These are phyloP conservation scores for Entophlyctis luteolus DNA, from an alignment of 192 early-diverging fungal genomes.

Conservation along the genomic window DNA sequence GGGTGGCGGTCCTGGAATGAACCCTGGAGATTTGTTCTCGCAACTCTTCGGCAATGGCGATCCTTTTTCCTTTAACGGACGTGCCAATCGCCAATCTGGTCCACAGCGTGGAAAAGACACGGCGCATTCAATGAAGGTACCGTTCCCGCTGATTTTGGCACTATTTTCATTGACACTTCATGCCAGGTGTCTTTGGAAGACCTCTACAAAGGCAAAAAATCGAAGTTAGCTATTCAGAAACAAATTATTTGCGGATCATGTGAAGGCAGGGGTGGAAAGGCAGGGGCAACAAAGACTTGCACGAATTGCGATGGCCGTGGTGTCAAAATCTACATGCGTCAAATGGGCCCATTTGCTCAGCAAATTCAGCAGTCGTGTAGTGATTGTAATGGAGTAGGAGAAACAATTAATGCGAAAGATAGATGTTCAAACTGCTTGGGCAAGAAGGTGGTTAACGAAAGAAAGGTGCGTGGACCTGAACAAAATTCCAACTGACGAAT, in stretches of 20 bases:
- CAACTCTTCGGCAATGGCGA: constrained; percentile 88
- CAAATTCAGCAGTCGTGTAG: constrained; percentile 97
- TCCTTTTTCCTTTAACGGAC: constrained; percentile 43
- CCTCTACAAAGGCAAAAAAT: constrained; percentile 69
- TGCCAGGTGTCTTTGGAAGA: constrained; percentile 13
- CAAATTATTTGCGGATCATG: constrained; percentile 85
- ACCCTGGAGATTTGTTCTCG: constrained; percentile 92
- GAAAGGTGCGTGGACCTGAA: constrained; percentile 78
- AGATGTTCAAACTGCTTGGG: constrained; percentile 88
- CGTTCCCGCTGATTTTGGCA: background rate
- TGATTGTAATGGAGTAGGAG: constrained; percentile 85
- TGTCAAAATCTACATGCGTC: constrained; percentile 81
- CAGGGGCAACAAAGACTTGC: constrained; percentile 78
- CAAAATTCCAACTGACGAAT: too few species aligned
- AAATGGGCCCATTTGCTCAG: constrained; percentile 99
- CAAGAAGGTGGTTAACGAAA: constrained; percentile 81
- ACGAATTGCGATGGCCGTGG: constrained; percentile 82
- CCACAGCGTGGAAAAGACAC: constrained; percentile 95
- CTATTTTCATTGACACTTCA: background rate
- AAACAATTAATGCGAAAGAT: constrained; percentile 85
- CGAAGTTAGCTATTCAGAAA: constrained; percentile 93
- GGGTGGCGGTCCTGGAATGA: constrained; percentile 67
- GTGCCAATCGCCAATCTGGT: constrained; percentile 62
- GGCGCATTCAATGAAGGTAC: constrained; percentile 79
- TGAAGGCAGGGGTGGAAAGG: constrained; percentile 95